A percentile compares a stretch with the other conserved stretches of the same genome.
These are phyloP conservation scores for Fusarium palustre DNA, from an alignment of 2,329 filamentous ascomycete genomes.

Conservation along the genomic window DNA sequence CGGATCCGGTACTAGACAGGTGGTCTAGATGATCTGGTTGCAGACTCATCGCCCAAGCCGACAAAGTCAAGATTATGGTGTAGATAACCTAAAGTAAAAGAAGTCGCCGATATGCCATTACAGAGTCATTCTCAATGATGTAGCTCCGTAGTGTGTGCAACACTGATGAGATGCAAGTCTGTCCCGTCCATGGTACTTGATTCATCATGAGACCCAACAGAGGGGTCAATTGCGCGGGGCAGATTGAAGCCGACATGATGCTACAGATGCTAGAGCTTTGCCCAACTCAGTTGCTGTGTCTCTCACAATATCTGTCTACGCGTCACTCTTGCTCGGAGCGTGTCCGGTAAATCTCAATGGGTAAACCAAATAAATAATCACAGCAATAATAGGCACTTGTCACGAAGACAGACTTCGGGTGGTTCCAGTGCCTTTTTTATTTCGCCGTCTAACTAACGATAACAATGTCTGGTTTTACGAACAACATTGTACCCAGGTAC, in stretches of 20 bases:
- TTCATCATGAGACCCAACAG: conserved; percentile 8
- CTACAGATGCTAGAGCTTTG: neutral
- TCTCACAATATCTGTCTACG: neutral
- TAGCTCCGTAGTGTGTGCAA: neutral
- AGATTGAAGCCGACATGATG: neutral
- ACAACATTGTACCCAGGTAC: neutral
- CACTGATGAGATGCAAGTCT: conserved; percentile 13
- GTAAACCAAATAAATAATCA: neutral
- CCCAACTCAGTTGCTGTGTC: neutral
- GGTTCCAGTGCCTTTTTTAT: conserved; percentile 16
- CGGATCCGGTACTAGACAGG: conserved; percentile 1
- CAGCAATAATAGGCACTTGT: neutral
- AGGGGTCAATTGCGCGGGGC: conserved; percentile 23
- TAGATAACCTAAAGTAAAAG: neutral
- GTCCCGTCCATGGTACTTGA: neutral
- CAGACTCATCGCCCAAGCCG: conserved; percentile 10
- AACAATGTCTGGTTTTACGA: neutral
- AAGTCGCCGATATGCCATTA: too few species aligned
- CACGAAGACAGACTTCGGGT: neutral
- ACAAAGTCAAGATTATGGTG: neutral
- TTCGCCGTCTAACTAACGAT: conserved; percentile 6
- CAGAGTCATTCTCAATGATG: neutral
- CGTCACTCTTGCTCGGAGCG: too few species aligned
- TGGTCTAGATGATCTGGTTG: neutral
- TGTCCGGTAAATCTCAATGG: neutral